These are phyloP conservation scores for Cyberlindnera mississippiensis DNA, from an alignment of 805 yeast genomes.

Conservation along the genomic window DNA sequence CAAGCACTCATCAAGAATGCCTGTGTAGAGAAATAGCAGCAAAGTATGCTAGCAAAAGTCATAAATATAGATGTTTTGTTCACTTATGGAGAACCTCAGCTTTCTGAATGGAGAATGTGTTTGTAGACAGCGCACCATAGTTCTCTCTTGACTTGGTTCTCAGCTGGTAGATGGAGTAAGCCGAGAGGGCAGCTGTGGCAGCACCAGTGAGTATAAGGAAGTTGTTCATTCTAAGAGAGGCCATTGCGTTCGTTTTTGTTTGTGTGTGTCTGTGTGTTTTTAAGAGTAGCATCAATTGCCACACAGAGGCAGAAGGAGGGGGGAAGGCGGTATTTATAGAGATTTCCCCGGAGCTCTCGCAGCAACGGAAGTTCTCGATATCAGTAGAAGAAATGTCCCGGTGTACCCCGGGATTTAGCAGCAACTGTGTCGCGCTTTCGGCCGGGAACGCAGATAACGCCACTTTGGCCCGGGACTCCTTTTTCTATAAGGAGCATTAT, in stretches of 20 bases:
- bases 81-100: conserved; percentile 10
- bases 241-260: conserved; percentile 4
- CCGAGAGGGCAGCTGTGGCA: conserved; percentile 22
- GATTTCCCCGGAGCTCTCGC: not conserved
- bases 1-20: no score
- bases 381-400: not conserved
- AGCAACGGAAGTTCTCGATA: not conserved
- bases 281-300: not conserved
- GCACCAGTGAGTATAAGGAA: conserved; percentile 13
- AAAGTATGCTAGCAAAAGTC: no score
- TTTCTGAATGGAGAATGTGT: conserved; percentile 7
- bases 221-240: conserved; percentile 13
- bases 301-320: not conserved
- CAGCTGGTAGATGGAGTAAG: conserved; percentile 23
- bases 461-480: not conserved
- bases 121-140: conserved; percentile 13
- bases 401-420: conserved; percentile 15
- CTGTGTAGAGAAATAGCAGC: no score
- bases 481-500: no score
- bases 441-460: not conserved
- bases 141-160: conserved; percentile 25
- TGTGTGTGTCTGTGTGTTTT: not conserved
- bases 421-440: conserved; percentile 1
- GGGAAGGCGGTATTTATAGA: conserved; percentile 1
- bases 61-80: not conserved